Conservation (phyloP, 441 rosid genomes). For the Corymbia citriodora region DNA sequence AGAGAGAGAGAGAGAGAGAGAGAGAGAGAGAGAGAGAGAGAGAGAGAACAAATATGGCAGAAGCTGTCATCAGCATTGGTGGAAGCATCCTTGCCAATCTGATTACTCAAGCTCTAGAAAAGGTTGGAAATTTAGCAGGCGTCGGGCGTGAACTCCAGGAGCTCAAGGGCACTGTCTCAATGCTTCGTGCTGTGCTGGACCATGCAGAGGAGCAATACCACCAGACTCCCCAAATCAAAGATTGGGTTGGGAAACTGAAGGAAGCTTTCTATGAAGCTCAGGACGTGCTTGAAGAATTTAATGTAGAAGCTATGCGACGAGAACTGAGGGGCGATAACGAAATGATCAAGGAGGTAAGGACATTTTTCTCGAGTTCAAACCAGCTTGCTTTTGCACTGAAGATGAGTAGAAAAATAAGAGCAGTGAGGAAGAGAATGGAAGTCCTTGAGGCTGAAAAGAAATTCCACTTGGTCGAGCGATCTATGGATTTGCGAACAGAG, state of each 20-base stretch:
- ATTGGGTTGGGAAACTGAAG: background rate
- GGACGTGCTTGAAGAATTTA: background rate
- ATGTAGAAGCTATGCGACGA: background rate
- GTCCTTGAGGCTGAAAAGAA: fast-evolving
- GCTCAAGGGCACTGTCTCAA: background rate
- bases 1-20: no score
- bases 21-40: background rate
- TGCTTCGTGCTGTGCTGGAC: background rate
- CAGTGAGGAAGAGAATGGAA: background rate
- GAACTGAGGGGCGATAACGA: background rate
- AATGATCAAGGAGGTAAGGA: background rate
- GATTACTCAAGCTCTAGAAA: background rate
- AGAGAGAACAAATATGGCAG: background rate
- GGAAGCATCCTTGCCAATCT: background rate
- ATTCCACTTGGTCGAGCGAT: background rate
- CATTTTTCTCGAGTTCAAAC: background rate
- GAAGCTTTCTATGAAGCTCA: background rate
- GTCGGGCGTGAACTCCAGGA: background rate
- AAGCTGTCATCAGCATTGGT: background rate
- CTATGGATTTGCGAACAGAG: fast-evolving
- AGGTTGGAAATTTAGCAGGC: background rate
- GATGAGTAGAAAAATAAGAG: background rate
- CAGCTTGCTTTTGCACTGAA: background rate
- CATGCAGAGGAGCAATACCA: background rate
- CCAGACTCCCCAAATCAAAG: background rate